Base-by-base conservation (phyloP, 208 protist genomes). In the Crithidia expoeki region DNA sequence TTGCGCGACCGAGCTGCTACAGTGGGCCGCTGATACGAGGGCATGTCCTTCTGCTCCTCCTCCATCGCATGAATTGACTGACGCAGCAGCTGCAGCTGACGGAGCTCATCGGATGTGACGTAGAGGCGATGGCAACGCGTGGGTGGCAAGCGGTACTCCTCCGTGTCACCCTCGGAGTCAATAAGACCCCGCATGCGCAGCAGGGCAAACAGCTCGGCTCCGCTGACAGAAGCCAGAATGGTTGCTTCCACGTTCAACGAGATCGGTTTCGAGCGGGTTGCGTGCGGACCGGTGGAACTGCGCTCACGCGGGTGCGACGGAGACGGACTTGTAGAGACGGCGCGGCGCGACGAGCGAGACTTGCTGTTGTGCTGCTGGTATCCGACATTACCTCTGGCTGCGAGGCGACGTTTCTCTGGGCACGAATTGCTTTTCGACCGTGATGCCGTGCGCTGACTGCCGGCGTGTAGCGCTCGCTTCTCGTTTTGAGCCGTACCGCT, bases 161-260 rank as follows among this genome's bases (percentile, higher is more conserved):
- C 83, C 2, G 81, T 90, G 30, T 90, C 77, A 0, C 79, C 82
- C 28, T 79, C 69, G 4, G 91, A 94, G 10, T 83, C 77, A n/a
- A 96, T 83, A 11, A 93, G 65, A 0, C 88, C 83, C 5, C 91
- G 86, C 68, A 94, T 71, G 19, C 91, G 82, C 34, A 96, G 68
- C 0, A 96, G 56, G 0, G 87, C 89, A 55, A 96, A 83, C 0
- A 96, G 53, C 74, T 96, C 91, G 0, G 88, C 84, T 0, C 86
- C 89, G 0, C 82, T 89, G 17, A 96, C 71, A 4, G 72, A 46
- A 38, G 82, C 81, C 2, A 90, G 64, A 16, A 85, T 59, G 12
- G 71, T 89, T 21, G 78, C 74, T 30, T 88, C 73, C 1, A 79
- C 59, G 53, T 70, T 70, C 50, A 83, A 60, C 32, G 76, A 74